Evolutionary conservation across 2,329 filamentous ascomycete genomes (phyloP), one percentile per base, ranked within the genome.

Genomic region (Phaeomoniella chlamydospora): DNA sequence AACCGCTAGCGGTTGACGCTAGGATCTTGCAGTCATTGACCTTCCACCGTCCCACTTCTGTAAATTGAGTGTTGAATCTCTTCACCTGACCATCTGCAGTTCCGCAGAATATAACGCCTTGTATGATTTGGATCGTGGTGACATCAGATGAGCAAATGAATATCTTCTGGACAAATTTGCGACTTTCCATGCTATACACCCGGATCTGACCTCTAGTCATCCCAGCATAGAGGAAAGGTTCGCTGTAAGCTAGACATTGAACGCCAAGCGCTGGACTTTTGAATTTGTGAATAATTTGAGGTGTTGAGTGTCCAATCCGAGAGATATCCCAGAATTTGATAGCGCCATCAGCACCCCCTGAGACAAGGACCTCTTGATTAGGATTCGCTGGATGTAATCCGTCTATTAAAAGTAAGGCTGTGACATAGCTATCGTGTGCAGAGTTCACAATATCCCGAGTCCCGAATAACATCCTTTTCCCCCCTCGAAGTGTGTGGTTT

Each of bases 101-200:
- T 12, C 82, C 87, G 45, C 81, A 88, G 62, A 90, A 90, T 5
- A 94, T 66, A 42, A 80, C 79, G 0, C 86, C 85, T 59, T 83
- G 85, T 15, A 82, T 80, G 15, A 48, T 37, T 19, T 43, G 38
- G 11, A 48, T 44, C 22, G 47, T 42, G 30, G 37, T 44, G 56
- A 94, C 80, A 43, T 85, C 80, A 31, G 96, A 65, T 1, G 85
- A 80, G 66, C 92, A 85, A 34, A 96, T 74, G 53, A 96, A 85
- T 50, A 98, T 80, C 13, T 84, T 86, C 39, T 90, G 72, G 31
- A 98, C 69, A 34, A 90, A 77, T 57, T 98, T 90, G 37, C 80
- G 77, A 0, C 90, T 96, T 52, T 96, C 88, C 11, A 98, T 68
- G 53, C 98, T 92, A 88, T 92, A 98, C 9, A 98, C 74, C 53